Base-by-base conservation (phyloP, 768 basidiomycete species). In the Strobilomyces echinocephalus region DNA sequence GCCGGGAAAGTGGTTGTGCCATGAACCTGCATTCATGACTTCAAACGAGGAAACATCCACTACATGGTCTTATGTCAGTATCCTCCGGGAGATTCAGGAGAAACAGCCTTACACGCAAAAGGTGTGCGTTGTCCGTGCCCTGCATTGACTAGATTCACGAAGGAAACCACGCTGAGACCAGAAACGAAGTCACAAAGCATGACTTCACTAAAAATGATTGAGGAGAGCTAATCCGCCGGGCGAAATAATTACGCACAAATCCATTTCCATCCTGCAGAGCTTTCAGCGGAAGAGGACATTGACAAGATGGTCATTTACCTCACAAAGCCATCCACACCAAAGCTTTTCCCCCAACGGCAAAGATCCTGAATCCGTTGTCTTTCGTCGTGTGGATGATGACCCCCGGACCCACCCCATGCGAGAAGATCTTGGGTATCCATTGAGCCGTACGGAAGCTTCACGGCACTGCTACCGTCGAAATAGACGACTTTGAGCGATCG, bases 381-480 rank as follows among this genome's bases (percentile, higher is more conserved):
- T 18, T 81, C 79, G 1, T 63, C 49, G 1, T 18, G 45, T 7
- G 63, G 43, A 60, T 46, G 49, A 26, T 60, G 62, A 3, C 58
- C 48, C 16, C 46, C 30, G 2, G 66, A 31, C 39, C 58, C 44
- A 1, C 76, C 76, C 77, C 76, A 81, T 20, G 58, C 49, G 4
- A 80, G n/a, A 16, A 79, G 61, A 50, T 80, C 79, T 52, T 81
- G 79, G 11, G 66, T 71, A 47, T 81, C 76, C 69, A 80, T 54
- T 5, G 74, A 46, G 0, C 79, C 79, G 1, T 60, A 62, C 15
- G 46, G 20, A 63, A 77, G 64, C 50, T 78, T 79, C 1, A 70
- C 73, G 0, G 75, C 79, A 49, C 79, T 78, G 41, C 65, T 76
- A 0, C 80, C 79, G 47, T 82, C 80, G 40, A 81, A 81, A 55